A percentile compares a stretch with the other conserved stretches of the same genome.
Evolutionary conservation across 805 yeast species (phyloP).

Genomic region (Pichia paraexigua): DNA sequence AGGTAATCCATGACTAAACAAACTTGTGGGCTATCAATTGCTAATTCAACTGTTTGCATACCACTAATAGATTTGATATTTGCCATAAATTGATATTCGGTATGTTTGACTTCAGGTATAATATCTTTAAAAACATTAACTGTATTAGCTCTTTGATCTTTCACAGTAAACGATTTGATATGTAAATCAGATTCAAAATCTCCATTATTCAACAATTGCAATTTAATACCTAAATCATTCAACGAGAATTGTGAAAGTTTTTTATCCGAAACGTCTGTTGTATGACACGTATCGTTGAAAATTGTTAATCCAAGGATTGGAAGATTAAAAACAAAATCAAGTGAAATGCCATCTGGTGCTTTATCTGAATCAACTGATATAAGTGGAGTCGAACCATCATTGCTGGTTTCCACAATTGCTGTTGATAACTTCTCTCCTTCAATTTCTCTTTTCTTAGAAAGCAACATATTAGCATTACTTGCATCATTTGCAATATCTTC

Average conservation of each 20-base stretch:
- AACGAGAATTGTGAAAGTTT: conserved; percentile 52
- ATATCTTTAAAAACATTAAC: conserved; percentile 72
- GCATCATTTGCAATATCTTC: conserved; percentile 60
- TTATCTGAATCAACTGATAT: not conserved
- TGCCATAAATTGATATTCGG: conserved; percentile 65
- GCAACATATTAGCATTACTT: conserved; percentile 47
- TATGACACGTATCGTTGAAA: conserved; percentile 42
- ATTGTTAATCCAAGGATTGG: conserved; percentile 58
- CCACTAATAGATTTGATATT: conserved; percentile 38
- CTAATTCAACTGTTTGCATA: conserved; percentile 37
- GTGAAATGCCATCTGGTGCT: conserved; percentile 10
- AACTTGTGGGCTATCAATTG: conserved; percentile 73
- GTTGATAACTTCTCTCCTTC: not conserved
- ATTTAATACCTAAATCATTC: conserved; percentile 45
- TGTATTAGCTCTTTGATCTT: conserved; percentile 57
- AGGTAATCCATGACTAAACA: conserved; percentile 82
- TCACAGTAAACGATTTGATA: conserved; percentile 66
- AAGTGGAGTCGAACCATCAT: not conserved
- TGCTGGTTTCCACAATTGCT: not conserved
- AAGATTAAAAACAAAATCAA: conserved; percentile 47
- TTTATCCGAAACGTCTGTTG: conserved; percentile 29
- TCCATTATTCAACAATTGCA: conserved; percentile 45
- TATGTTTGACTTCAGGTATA: conserved; percentile 60
- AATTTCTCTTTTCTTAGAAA: conserved; percentile 12
- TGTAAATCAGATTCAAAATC: conserved; percentile 53